Conservation (phyloP, 1,284 basidiomycete species). For the Jaminaea rosea region DNA sequence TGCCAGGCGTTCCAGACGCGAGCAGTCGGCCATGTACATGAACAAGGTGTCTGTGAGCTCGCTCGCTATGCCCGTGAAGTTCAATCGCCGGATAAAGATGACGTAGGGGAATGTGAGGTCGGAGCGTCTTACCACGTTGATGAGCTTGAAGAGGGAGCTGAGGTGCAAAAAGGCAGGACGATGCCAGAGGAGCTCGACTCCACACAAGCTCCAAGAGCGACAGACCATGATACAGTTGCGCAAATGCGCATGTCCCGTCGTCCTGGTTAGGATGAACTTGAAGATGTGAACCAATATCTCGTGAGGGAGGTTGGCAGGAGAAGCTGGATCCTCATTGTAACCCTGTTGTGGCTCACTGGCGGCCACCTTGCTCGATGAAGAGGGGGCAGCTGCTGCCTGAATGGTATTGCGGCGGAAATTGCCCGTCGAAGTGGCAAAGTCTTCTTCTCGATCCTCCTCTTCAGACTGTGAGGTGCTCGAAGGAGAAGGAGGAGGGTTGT, state of each 20-base stretch:
- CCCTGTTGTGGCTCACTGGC: no score
- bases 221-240: constrained; percentile 58
- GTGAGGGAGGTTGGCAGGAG: constrained; percentile 58
- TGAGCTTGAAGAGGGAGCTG: constrained; percentile 60
- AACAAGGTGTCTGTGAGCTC: constrained; percentile 73
- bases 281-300: constrained; percentile 91
- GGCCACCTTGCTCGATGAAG: background rate
- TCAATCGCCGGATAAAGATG: constrained; percentile 78
- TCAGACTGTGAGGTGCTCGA: constrained; percentile 40
- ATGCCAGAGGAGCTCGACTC: constrained; percentile 91
- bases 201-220: constrained; percentile 86
- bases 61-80: constrained; percentile 66
- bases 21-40: constrained; percentile 64
- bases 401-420: constrained; percentile 4
- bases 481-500: constrained; percentile 22
- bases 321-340: constrained; percentile 3
- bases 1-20: constrained; percentile 79
- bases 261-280: constrained; percentile 62
- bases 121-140: constrained; percentile 34
- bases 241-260: constrained; percentile 55
- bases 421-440: constrained; percentile 4
- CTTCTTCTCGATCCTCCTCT: constrained; percentile 24
- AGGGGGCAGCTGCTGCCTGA: background rate
- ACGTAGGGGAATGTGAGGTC: constrained; percentile 73
- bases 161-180: constrained; percentile 69